Conservation (phyloP, 305 asterid species). For the Stenogyne calaminthoides region DNA sequence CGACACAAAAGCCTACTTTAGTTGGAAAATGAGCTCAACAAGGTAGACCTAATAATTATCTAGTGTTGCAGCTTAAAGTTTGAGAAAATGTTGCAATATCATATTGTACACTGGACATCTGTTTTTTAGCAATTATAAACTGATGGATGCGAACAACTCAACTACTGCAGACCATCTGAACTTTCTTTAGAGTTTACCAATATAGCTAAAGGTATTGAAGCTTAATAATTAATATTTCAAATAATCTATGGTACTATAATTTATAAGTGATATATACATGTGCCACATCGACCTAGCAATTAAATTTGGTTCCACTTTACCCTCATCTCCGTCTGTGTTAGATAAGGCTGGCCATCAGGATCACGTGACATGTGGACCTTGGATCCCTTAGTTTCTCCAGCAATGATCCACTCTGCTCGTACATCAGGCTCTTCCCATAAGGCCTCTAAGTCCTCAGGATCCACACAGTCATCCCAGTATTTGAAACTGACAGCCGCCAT, state of each 20-base stretch:
- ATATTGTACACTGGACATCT: neutral
- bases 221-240: conserved; percentile 7
- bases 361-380: conserved; percentile 92
- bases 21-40: conserved; percentile 6
- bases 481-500: conserved; percentile 69
- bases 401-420: conserved; percentile 75
- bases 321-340: conserved; percentile 96
- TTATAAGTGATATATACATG: conserved; percentile 8
- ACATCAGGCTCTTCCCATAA: conserved; percentile 88
- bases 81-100: neutral
- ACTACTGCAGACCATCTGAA: neutral
- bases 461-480: conserved; percentile 94
- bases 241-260: neutral
- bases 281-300: neutral
- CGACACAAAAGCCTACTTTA: conserved; percentile 1
- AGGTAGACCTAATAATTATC: conserved; percentile 4
- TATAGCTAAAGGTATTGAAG: neutral
- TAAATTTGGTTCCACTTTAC: conserved; percentile 37
- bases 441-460: conserved; percentile 73
- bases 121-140: neutral
- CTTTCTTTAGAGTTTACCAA: neutral
- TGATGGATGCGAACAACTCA: conserved; percentile 2
- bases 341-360: conserved; percentile 86
- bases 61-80: conserved; percentile 8
- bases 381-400: conserved; percentile 80